Evolutionary conservation across 257 asterid species (phyloP).

Genomic region (Nicotiana tomentosiformis): DNA sequence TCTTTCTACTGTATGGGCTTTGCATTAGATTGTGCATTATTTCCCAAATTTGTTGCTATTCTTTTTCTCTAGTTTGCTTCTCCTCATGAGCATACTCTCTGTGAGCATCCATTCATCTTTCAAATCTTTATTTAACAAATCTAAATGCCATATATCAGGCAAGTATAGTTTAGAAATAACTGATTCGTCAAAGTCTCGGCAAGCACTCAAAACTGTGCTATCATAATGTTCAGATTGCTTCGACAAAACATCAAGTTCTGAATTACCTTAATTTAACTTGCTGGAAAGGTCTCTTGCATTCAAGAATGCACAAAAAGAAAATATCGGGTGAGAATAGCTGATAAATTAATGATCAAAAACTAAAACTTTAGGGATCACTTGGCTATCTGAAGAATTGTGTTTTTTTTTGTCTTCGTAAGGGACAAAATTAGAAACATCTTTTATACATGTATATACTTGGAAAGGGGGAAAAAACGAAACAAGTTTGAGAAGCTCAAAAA

Average conservation of each 20-base stretch:
- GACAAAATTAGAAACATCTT: not conserved
- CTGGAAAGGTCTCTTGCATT: not conserved
- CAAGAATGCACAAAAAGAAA: not conserved
- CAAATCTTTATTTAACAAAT: not conserved
- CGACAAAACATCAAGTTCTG: not conserved
- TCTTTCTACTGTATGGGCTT: slow-evolving; percentile 48
- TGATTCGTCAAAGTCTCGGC: not conserved
- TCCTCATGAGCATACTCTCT: not conserved
- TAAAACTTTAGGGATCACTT: not conserved
- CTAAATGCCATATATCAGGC: not conserved
- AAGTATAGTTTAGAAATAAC: not conserved
- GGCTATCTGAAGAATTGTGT: not conserved
- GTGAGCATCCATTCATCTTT: not conserved
- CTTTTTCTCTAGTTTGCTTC: not conserved
- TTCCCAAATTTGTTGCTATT: not conserved
- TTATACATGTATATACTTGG: not conserved
- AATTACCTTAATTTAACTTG: not conserved
- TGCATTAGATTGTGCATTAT: slow-evolving; percentile 5
- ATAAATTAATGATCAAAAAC: not conserved
- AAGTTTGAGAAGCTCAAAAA: not conserved
- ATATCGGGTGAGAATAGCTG: not conserved
- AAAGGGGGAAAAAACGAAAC: not conserved
- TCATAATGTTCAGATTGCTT: not conserved
- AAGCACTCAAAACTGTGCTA: not conserved
- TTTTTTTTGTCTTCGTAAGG: not conserved